These are phyloP conservation scores for Dioscorea dumetorum DNA, from an alignment of 106 monocot genomes.

Conservation along the genomic window DNA sequence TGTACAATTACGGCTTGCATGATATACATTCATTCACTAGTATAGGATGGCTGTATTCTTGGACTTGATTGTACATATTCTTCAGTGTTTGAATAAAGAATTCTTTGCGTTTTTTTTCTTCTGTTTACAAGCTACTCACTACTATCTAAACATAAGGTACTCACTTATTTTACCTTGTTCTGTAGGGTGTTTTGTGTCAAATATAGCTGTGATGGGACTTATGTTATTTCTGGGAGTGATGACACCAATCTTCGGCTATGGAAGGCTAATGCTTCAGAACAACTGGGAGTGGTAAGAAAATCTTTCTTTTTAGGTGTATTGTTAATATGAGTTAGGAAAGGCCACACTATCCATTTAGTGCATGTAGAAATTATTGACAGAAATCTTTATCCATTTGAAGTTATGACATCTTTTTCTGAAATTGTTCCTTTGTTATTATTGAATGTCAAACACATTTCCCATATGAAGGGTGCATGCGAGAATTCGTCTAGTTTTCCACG, in stretches of 20 bases:
- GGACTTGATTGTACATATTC: too few species aligned
- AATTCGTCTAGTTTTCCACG: too few species aligned
- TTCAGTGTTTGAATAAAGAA: too few species aligned
- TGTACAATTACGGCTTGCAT: too few species aligned
- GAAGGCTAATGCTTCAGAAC: slow-evolving; percentile 99
- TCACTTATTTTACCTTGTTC: background rate
- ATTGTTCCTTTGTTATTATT: too few species aligned
- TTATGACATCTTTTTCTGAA: background rate
- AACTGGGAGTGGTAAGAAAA: slow-evolving; percentile 83
- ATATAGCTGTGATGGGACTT: slow-evolving; percentile 83
- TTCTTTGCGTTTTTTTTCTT: too few species aligned
- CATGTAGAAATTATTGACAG: background rate
- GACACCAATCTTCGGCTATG: slow-evolving; percentile 94
- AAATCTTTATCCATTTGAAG: background rate
- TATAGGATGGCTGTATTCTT: too few species aligned
- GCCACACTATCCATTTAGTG: background rate
- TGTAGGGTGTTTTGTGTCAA: slow-evolving; percentile 89
- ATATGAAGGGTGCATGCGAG: too few species aligned
- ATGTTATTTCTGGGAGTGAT: slow-evolving; percentile 97
- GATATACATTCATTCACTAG: too few species aligned
- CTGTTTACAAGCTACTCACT: too few species aligned
- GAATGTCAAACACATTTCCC: too few species aligned
- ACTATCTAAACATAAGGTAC: background rate
- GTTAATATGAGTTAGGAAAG: background rate
- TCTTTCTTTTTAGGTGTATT: slow-evolving; percentile 5